Conservation (phyloP, 2,329 filamentous ascomycete genomes). For the Ceratocystis lukuohia region DNA sequence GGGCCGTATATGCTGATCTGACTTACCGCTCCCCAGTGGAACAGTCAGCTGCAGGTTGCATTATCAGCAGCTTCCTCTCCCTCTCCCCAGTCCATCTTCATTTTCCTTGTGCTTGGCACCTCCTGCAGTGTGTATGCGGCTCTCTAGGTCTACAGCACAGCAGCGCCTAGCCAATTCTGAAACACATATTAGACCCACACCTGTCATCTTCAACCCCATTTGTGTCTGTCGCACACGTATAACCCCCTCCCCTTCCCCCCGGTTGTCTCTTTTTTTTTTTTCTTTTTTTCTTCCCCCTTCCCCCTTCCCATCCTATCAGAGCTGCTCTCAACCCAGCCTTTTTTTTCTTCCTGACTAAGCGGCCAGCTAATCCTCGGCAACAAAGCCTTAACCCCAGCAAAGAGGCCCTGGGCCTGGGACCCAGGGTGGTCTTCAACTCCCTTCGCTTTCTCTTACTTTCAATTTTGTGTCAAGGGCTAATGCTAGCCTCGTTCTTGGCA, state of each 20-base stretch:
- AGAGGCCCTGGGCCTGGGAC: background rate
- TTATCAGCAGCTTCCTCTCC: background rate
- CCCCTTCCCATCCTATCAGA: background rate
- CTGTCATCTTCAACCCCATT: background rate
- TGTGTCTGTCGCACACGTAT: background rate
- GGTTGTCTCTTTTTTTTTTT: background rate
- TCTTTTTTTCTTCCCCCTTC: background rate
- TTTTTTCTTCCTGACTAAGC: background rate
- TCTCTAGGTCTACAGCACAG: background rate
- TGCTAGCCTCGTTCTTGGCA: conserved; percentile 1
- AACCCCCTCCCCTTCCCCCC: background rate
- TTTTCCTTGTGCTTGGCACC: background rate
- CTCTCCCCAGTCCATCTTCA: background rate
- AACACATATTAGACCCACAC: background rate
- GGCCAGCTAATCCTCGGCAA: background rate
- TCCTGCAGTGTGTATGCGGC: background rate
- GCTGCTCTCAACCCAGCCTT: background rate
- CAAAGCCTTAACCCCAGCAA: background rate
- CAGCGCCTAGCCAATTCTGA: conserved; percentile 3
- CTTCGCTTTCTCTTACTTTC: background rate
- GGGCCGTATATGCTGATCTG: no score
- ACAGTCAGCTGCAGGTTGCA: no score
- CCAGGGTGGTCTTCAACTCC: background rate
- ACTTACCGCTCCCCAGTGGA: no score
- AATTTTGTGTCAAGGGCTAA: background rate